Evolutionary conservation across 345 rosid species (phyloP), one percentile per base, ranked within the genome.

Genomic region (Stellera chamaejasme): DNA sequence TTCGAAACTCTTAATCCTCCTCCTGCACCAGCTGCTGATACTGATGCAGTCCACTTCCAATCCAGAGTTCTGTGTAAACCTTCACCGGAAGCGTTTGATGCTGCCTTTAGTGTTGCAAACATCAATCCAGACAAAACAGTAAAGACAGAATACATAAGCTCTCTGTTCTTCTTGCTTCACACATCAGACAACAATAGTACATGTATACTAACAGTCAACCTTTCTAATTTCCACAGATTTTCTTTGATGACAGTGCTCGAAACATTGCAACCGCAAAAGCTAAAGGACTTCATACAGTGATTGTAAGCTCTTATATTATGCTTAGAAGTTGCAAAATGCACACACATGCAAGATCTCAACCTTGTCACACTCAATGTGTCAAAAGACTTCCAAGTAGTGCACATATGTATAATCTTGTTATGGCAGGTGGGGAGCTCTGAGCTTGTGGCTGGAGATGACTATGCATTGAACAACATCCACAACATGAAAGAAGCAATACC

Each of bases 221-320:
- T 10, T 27, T 50, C 54, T 48, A 5, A 16, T 11, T 48, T 54
- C 62, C 55, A 65, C 73, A 87, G 91, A 64, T 87, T 13, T 84
- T 84, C 84, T 82, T 87, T 11, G 91, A 87, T 68, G 96, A 87
- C 72, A 88, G 93, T 60, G 58, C 80, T 52, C 75, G 90, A 43
- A 88, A 88, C 74, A 85, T 88, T 58, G 84, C 78, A 6, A 82
- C 75, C 19, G 96, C 77, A 50, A 81, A 85, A 77, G 82, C 75
- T 36, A 77, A 86, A 3, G 90, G 84, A 5, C 78, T 88, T 16
- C 88, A 71, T 16, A 81, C 90, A 2, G 93, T 82, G 32, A 75
- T 85, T 39, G 88, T 82, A 66, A 73, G 85, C 27, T 57, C 32
- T 32, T 32, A 32, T 32, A 32, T 32, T 32, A 3, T 32, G 39